phyloP scores from a whole-genome alignment of 352 stramenopile genomes.

The Globisporangium nagaii region DNA sequence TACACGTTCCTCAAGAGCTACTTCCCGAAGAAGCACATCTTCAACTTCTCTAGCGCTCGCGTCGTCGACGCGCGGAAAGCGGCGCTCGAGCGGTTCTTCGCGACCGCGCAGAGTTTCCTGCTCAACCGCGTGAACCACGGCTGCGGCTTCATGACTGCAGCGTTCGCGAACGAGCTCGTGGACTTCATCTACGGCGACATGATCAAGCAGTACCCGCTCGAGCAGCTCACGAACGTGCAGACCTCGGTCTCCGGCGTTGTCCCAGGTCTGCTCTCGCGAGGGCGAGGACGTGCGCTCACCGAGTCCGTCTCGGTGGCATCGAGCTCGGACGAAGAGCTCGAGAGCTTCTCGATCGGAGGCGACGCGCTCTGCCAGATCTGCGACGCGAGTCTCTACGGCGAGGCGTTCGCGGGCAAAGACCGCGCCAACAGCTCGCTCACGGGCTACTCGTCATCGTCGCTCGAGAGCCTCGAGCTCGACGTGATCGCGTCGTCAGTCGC shows the following conservation, averaged over 20 bases:
- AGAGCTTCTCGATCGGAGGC: slow-evolving; percentile 12
- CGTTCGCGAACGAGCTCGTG: slow-evolving; percentile 39
- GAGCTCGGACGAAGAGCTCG: slow-evolving; percentile 24
- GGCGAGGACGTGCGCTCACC: slow-evolving; percentile 4
- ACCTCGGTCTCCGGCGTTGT: slow-evolving; percentile 4
- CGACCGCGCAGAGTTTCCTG: slow-evolving; percentile 48
- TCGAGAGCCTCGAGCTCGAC: slow-evolving; percentile 14
- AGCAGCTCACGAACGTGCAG: slow-evolving; percentile 9
- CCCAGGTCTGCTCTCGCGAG: background rate
- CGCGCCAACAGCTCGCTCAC: slow-evolving; percentile 3
- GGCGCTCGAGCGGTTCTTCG: slow-evolving; percentile 53
- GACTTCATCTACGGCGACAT: slow-evolving; percentile 63
- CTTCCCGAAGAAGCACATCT: slow-evolving; percentile 65
- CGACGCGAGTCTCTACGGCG: slow-evolving; percentile 35
- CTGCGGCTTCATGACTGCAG: slow-evolving; percentile 29
- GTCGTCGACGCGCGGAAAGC: slow-evolving; percentile 42
- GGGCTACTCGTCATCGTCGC: slow-evolving; percentile 5
- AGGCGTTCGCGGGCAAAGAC: slow-evolving; percentile 27
- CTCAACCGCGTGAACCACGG: slow-evolving; percentile 55
- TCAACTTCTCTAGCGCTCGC: slow-evolving; percentile 32
- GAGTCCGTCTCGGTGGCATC: slow-evolving; percentile 14
- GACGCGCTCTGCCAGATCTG: slow-evolving; percentile 31
- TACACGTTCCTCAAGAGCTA: slow-evolving; percentile 75
- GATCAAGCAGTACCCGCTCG: slow-evolving; percentile 38
- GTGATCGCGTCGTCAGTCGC: slow-evolving; percentile 2